A percentile compares a stretch with the other conserved stretches of the same genome.
Evolutionary conservation across 805 yeast species (phyloP).

Genomic region (Nakazawaea siamensis): DNA sequence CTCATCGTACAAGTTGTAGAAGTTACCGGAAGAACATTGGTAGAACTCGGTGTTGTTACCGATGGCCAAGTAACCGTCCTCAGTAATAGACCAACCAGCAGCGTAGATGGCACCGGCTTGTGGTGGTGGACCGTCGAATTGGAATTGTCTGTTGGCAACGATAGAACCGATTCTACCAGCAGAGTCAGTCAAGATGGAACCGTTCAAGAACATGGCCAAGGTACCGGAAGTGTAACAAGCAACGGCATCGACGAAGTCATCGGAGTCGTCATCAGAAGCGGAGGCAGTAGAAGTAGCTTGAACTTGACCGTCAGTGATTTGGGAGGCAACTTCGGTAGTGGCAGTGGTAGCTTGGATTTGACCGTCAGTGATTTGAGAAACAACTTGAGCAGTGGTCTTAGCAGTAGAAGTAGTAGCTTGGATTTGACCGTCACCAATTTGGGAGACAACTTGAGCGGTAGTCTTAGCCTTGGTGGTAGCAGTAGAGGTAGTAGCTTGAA

Average conservation of each 20-base stretch:
- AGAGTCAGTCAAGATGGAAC: conserved; percentile 35
- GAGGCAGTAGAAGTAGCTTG: conserved; percentile 27
- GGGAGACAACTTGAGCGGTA: conserved; percentile 28
- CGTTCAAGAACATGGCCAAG: conserved; percentile 34
- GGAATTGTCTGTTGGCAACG: conserved; percentile 59
- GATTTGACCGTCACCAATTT: conserved; percentile 40
- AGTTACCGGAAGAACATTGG: conserved; percentile 49
- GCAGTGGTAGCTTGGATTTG: conserved; percentile 28
- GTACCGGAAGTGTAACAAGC: conserved; percentile 29
- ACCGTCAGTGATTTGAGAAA: conserved; percentile 30
- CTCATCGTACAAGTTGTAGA: conserved; percentile 50
- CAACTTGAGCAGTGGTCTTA: conserved; percentile 23
- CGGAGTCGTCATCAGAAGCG: conserved; percentile 10
- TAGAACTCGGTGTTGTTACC: conserved; percentile 41
- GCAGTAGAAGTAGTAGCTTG: conserved; percentile 31
- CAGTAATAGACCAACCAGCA: conserved; percentile 41
- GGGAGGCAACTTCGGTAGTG: conserved; percentile 28
- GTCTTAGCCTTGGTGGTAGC: conserved; percentile 18
- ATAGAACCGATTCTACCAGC: conserved; percentile 49
- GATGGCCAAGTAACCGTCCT: conserved; percentile 38
- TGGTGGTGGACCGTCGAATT: conserved; percentile 60
- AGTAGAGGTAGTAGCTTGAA: conserved; percentile 29
- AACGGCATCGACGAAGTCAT: conserved; percentile 13
- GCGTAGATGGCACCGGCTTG: conserved; percentile 51
- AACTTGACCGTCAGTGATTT: conserved; percentile 39